Percentiles rank a stretch among this genome's conserved stretches.
Evolutionary conservation across 495 filamentous ascomycete species (phyloP).

Genomic region (Penicillium verhagenii): DNA sequence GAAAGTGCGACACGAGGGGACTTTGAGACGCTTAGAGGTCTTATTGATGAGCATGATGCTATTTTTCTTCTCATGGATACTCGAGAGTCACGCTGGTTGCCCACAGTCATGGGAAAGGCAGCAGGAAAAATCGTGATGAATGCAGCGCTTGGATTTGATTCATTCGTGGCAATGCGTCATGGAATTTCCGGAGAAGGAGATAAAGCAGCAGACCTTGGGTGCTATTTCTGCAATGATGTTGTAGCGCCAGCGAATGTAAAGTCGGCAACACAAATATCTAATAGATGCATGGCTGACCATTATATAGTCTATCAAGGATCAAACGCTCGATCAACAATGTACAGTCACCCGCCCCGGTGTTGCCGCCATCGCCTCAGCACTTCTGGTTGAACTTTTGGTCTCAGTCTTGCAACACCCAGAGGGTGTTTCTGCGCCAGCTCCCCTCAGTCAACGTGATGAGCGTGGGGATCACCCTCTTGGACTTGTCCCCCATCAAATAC

Average conservation of each 20-base stretch:
- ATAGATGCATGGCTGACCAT: slow-evolving; percentile 38
- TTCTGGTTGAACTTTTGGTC: slow-evolving; percentile 87
- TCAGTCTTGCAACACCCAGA: slow-evolving; percentile 84
- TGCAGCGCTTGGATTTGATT: slow-evolving; percentile 93
- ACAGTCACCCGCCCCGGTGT: slow-evolving; percentile 94
- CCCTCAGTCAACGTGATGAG: slow-evolving; percentile 51
- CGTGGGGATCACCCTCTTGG: slow-evolving; percentile 77
- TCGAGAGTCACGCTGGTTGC: slow-evolving; percentile 89
- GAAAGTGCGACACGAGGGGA: slow-evolving; percentile 63
- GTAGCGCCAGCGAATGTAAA: slow-evolving; percentile 92
- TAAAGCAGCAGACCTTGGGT: slow-evolving; percentile 64
- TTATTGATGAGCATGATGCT: slow-evolving; percentile 86
- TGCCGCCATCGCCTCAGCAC: slow-evolving; percentile 85
- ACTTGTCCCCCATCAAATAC: slow-evolving; percentile 86
- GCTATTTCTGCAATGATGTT: slow-evolving; percentile 98
- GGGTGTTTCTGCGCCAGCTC: slow-evolving; percentile 58
- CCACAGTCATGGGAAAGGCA: slow-evolving; percentile 96
- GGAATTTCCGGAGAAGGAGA: slow-evolving; percentile 53
- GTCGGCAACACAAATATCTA: slow-evolving; percentile 11
- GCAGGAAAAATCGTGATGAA: slow-evolving; percentile 94
- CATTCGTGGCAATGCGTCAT: slow-evolving; percentile 95
- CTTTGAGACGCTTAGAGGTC: slow-evolving; percentile 67
- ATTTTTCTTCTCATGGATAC: slow-evolving; percentile 97
- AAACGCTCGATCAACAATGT: slow-evolving; percentile 96
- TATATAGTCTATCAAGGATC: slow-evolving; percentile 81